These are phyloP conservation scores for Camelina hispida DNA, from an alignment of 345 rosid genomes.

Conservation along the genomic window DNA sequence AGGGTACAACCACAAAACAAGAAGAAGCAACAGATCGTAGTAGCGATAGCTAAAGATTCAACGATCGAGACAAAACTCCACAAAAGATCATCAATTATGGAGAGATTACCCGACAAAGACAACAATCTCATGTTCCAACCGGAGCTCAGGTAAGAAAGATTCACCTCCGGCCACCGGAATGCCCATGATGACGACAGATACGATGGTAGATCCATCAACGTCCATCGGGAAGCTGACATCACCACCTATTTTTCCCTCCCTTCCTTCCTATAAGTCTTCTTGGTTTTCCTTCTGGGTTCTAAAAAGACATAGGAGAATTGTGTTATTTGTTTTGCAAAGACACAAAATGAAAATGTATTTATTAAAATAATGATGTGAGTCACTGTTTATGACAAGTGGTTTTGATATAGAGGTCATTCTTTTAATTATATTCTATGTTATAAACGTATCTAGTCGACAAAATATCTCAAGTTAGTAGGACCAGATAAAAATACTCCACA, in stretches of 20 bases:
- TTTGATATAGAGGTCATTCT: constrained; percentile 25
- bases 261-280: background rate
- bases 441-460: constrained; percentile 12
- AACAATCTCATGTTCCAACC: constrained; percentile 52
- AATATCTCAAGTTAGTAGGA: constrained; percentile 35
- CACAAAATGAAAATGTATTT: constrained; percentile 7
- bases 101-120: constrained; percentile 49
- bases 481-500: constrained; percentile 7
- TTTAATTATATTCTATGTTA: constrained; percentile 20
- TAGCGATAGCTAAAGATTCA: constrained; percentile 68
- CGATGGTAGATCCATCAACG: constrained; percentile 51
- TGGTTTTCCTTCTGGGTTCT: background rate
- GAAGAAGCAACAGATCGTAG: constrained; percentile 83
- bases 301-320: background rate
- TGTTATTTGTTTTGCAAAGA: background rate
- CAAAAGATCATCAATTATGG: constrained; percentile 66
- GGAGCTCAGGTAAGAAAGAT: constrained; percentile 50
- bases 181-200: constrained; percentile 47
- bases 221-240: constrained; percentile 56
- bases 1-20: constrained; percentile 84
- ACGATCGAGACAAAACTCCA: constrained; percentile 66
- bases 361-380: background rate
- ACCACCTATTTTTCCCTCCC: background rate
- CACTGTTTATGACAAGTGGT: constrained; percentile 38
- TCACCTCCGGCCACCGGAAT: constrained; percentile 71